Evolutionary conservation across 202 grass and related monocot species (phyloP).

Genomic region (Bolboschoenoplectus hybrid): DNA sequence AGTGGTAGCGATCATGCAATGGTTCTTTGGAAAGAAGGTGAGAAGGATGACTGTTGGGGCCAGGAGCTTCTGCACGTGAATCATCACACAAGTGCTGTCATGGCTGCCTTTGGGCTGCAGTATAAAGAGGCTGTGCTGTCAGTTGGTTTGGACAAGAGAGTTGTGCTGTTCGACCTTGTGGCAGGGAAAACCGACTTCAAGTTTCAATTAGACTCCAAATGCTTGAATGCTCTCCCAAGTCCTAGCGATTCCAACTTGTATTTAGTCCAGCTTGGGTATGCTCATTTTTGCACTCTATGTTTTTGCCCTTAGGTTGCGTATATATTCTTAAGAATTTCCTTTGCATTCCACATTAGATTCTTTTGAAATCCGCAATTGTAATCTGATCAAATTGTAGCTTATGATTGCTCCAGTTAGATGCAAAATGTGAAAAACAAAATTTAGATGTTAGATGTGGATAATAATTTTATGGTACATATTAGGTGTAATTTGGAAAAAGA

Average conservation of each 20-base stretch:
- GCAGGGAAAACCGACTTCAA: conserved; percentile 70
- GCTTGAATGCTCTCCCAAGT: conserved; percentile 87
- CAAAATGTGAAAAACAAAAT: background rate
- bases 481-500: conserved; percentile 13
- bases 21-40: conserved; percentile 76
- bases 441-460: conserved; percentile 7
- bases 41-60: conserved; percentile 61
- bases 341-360: background rate
- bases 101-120: conserved; percentile 79
- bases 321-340: background rate
- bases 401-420: background rate
- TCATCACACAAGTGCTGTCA: conserved; percentile 80
- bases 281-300: background rate
- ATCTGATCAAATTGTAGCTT: background rate
- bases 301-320: background rate
- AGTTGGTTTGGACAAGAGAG: conserved; percentile 80
- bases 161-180: conserved; percentile 72
- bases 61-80: conserved; percentile 64
- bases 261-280: conserved; percentile 91
- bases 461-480: background rate
- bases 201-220: conserved; percentile 76
- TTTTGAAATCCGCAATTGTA: background rate
- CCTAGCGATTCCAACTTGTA: conserved; percentile 83
- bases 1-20: conserved; percentile 84
- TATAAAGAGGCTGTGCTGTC: conserved; percentile 82